Base-by-base conservation (phyloP, 2,329 filamentous ascomycete genomes). In the Fusarium drepaniforme region DNA sequence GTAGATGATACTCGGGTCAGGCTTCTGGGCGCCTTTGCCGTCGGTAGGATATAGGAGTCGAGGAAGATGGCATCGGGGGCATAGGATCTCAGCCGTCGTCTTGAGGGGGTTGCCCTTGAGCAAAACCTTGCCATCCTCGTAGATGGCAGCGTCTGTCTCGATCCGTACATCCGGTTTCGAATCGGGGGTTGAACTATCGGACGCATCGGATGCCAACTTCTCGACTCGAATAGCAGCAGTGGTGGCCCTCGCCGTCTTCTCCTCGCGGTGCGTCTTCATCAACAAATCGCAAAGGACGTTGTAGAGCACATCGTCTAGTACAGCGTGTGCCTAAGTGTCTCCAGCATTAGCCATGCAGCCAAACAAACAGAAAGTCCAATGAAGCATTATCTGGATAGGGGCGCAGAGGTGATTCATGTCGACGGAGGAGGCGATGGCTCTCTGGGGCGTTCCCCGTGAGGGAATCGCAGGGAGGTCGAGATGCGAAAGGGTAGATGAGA, bases 241-340 rank as follows among this genome's bases (percentile, higher is more conserved):
- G 74, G 89, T 84, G 77, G 91, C 91, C 81, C 92, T 91, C 64
- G 94, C 90, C 74, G 91, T 90, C 86, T 96, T 96, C 84, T 96
- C 94, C 76, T 93, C 90, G 75, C 92, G 93, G 82, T 96, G 94
- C 46, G 91, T 91, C 81, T 93, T 90, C 79, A 95, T 88, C 74
- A 94, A 87, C 62, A 94, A 87, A 81, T 94, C 93, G 82, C 93
- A 92, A 76, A 96, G 88, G 79, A 96, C 89, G 82, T 94, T 95
- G 85, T 93, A 91, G 72, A 96, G 86, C 66, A 93, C 84, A 80
- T 96, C 93, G 79, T 95, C 92, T 79, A 96, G 88, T 70, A 96
- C 89, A 25, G 89, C 85, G 80, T 91, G 88, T 74, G 91, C 86
- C 91, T 92, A 60, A 44, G n/a, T n/a, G 46, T 37, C 56, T 64